These are phyloP conservation scores for Suhomyces taliae DNA, from an alignment of 1,139 yeast genomes.

Conservation along the genomic window DNA sequence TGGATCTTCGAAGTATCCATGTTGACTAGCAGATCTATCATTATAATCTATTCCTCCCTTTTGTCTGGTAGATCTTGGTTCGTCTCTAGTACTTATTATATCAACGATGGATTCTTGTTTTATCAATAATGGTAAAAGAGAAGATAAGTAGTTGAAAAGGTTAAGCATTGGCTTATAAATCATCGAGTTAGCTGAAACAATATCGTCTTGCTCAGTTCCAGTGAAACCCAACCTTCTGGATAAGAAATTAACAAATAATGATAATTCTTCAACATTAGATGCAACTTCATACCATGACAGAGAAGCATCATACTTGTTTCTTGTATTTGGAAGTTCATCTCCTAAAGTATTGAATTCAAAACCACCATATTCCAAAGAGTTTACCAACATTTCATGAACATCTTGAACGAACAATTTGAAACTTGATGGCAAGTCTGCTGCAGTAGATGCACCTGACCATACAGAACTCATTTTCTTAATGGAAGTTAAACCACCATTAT, in stretches of 20 bases:
- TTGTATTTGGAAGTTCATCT: conserved; percentile 21
- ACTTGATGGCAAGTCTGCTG: conserved; percentile 28
- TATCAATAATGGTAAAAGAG: conserved; percentile 23
- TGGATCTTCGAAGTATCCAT: conserved; percentile 12
- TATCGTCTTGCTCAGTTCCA: conserved; percentile 6
- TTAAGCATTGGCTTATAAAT: conserved; percentile 28
- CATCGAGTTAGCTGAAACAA: conserved; percentile 23
- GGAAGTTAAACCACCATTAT: conserved; percentile 42
- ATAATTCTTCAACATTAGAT: conserved; percentile 30
- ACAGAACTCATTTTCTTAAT: conserved; percentile 32
- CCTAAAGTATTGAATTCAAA: conserved; percentile 37
- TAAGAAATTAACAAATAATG: conserved; percentile 31
- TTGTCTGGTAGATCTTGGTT: conserved; percentile 16
- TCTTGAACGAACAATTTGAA: conserved; percentile 56
- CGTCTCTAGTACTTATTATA: conserved; percentile 10
- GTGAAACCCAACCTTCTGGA: conserved; percentile 21
- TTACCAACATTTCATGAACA: conserved; percentile 36
- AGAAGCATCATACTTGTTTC: neutral
- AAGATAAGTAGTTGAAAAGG: conserved; percentile 27
- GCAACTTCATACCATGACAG: conserved; percentile 48
- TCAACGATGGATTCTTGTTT: conserved; percentile 18
- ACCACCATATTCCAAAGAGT: conserved; percentile 31
- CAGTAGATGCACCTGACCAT: conserved; percentile 19
- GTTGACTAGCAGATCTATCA: conserved; percentile 11
- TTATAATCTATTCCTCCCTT: conserved; percentile 16